A percentile compares a stretch with the other conserved stretches of the same genome.
Conservation (phyloP, 352 stramenopile genomes). For the Phytophthora pseudosyringae region DNA sequence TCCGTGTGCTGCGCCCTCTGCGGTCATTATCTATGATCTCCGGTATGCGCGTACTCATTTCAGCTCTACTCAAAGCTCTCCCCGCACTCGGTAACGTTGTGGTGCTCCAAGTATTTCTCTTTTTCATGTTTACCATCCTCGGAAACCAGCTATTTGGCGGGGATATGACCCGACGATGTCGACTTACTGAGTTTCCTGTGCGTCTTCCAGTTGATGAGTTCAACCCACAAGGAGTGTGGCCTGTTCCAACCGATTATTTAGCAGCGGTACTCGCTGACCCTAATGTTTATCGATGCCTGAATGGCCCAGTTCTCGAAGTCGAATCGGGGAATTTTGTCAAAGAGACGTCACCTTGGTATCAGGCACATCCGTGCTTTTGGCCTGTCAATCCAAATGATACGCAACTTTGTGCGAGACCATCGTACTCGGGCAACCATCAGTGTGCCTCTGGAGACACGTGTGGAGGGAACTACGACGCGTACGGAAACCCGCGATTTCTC, state of each 20-base stretch:
- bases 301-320: constrained; percentile 48
- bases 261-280: constrained; percentile 45
- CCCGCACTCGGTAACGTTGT: constrained; percentile 87
- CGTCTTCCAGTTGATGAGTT: constrained; percentile 46
- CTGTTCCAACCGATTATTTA: constrained; percentile 12
- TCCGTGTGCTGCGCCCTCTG: constrained; percentile 88
- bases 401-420: constrained; percentile 63
- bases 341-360: constrained; percentile 70
- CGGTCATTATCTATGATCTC: constrained; percentile 90
- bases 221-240: constrained; percentile 15
- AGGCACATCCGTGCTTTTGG: constrained; percentile 90
- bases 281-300: constrained; percentile 44
- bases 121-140: constrained; percentile 91
- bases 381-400: constrained; percentile 83
- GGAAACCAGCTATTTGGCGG: constrained; percentile 88
- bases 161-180: constrained; percentile 75
- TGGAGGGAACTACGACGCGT: constrained; percentile 71
- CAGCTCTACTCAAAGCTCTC: constrained; percentile 80
- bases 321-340: constrained; percentile 47
- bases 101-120: constrained; percentile 88
- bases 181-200: constrained; percentile 82
- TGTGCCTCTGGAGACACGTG: constrained; percentile 52
- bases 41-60: constrained; percentile 78
- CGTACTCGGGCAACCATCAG: constrained; percentile 52
- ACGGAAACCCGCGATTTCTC: constrained; percentile 71